Conservation (phyloP, 2,329 filamentous ascomycete genomes). For the Penicillium sp. region DNA sequence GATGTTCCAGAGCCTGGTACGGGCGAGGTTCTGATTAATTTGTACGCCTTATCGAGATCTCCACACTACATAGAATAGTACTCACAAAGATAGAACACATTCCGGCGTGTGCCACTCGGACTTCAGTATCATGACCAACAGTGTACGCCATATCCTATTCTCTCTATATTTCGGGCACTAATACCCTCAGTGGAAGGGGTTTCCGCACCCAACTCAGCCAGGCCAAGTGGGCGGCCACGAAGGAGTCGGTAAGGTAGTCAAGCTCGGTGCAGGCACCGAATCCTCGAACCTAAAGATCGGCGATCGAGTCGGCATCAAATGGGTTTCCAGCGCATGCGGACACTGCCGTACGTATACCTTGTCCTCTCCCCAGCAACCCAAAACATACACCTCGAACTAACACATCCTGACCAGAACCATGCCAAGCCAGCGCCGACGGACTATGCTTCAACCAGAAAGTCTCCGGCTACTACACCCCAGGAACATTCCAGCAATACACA, state of each 20-base stretch:
- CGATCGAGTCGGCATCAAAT: slow-evolving; percentile 68
- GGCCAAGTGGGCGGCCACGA: slow-evolving; percentile 69
- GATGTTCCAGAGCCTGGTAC: slow-evolving; percentile 63
- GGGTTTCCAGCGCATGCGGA: slow-evolving; percentile 58
- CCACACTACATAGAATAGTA: not conserved
- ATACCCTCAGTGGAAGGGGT: slow-evolving; percentile 49
- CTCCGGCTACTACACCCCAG: slow-evolving; percentile 65
- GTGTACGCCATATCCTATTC: slow-evolving; percentile 17
- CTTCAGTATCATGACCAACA: slow-evolving; percentile 54
- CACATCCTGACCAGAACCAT: slow-evolving; percentile 39
- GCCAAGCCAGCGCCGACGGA: slow-evolving; percentile 54
- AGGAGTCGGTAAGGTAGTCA: slow-evolving; percentile 63
- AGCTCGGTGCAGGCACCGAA: slow-evolving; percentile 62
- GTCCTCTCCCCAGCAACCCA: not conserved
- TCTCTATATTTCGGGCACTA: not conserved
- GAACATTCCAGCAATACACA: slow-evolving; percentile 71
- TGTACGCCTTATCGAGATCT: slow-evolving; percentile 42
- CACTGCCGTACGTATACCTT: slow-evolving; percentile 42
- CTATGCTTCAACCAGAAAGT: slow-evolving; percentile 57
- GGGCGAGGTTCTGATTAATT: slow-evolving; percentile 61
- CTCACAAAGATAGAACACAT: slow-evolving; percentile 48
- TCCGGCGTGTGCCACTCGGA: slow-evolving; percentile 65
- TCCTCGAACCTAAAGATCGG: slow-evolving; percentile 57
- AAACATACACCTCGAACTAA: not conserved
- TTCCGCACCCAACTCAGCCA: slow-evolving; percentile 57